Evolutionary conservation across 1,284 basidiomycete species (phyloP).

Genomic region (Naganishia sp.): DNA sequence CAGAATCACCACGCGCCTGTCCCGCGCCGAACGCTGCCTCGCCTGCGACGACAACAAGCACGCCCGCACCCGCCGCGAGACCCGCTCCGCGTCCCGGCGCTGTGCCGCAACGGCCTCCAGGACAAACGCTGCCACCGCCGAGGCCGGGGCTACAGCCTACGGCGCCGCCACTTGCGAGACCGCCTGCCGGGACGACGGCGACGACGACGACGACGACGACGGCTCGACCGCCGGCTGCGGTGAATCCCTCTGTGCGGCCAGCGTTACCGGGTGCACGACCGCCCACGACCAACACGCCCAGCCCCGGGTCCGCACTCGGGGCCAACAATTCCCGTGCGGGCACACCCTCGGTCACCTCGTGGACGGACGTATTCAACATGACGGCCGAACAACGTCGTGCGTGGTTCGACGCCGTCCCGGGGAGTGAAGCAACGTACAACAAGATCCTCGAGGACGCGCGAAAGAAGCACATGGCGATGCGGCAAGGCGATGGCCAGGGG

Average conservation of each 20-base stretch:
- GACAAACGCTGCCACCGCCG: neutral
- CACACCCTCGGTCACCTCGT: conserved; percentile 20
- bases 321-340: conserved; percentile 2
- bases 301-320: neutral
- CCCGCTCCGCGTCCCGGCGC: neutral
- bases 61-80: neutral
- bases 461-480: conserved; percentile 23
- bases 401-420: conserved; percentile 21
- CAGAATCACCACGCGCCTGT: conserved; percentile 12
- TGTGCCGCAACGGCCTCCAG: too few species aligned
- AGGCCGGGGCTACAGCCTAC: neutral
- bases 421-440: conserved; percentile 26
- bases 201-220: neutral
- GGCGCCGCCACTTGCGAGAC: neutral
- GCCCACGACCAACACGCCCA: conserved; percentile 2
- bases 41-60: neutral
- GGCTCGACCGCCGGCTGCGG: neutral
- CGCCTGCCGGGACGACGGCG: neutral
- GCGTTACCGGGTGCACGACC: neutral
- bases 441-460: conserved; percentile 24
- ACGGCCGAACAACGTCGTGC: conserved; percentile 23
- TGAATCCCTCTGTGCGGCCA: neutral
- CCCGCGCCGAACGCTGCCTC: neutral
- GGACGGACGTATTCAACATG: conserved; percentile 29
- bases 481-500: conserved; percentile 16